Evolutionary conservation across 2,329 filamentous ascomycete genomes (phyloP), one percentile per base, ranked within the genome.

Genomic region (Aspergillus aculeatinus): DNA sequence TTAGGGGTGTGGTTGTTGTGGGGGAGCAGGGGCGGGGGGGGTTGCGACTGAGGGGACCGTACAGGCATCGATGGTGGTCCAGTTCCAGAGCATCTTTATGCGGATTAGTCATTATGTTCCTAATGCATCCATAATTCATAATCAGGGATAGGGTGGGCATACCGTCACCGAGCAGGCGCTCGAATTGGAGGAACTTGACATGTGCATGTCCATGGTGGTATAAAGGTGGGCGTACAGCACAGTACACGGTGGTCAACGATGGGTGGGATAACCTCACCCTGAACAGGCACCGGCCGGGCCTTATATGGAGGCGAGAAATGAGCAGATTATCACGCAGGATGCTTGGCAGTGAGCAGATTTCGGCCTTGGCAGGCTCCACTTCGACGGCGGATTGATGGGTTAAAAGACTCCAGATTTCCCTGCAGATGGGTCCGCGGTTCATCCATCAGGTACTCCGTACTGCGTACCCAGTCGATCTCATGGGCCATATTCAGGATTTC

Each of bases 401-500:
- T 29, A 29, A 29, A 29, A 29, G 21, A 16, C 14, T 39, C 44
- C 48, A 42, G 33, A 50, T 27, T 27, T 29, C 44, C 33, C 10
- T n/a, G 44, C 14, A 31, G 11, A 42, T 14, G 10, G 27, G 27
- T 12, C n/a, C 9, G 27, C n/a, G n/a, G 3, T 16, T 11, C 31
- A 7, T 23, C 23, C 23, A 23, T 23, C 23, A 23, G 23, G 23
- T 23, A 23, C 23, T 23, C 23, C 23, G 23, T 23, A 23, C 4
- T 51, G 21, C 21, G 21, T 21, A 21, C 21, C 6, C 16, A 16
- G 25, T 23, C 31, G 25, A 33, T 33, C 39, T 3, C 35, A 66
- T 65, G 44, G 75, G 77, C 57, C 79, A 81, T 59, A 83, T 83
- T 61, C 81, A 83, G 66, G 75, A 83, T 58, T 56, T 68, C 60